Evolutionary conservation across 2,329 filamentous ascomycete species (phyloP).

Genomic region (Phialophora tarda): DNA sequence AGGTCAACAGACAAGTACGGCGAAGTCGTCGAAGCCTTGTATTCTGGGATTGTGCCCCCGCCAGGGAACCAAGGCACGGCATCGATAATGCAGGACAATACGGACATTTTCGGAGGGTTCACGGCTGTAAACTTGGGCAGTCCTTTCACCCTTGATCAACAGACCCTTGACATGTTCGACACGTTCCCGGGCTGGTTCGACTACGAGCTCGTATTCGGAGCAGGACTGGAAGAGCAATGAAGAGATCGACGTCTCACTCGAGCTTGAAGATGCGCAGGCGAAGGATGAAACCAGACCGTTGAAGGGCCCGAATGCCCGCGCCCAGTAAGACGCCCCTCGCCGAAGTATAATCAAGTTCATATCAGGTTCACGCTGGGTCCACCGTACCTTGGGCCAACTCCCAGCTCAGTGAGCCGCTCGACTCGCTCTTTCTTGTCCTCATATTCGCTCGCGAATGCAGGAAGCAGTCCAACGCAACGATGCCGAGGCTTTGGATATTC

Average conservation of each 20-base stretch:
- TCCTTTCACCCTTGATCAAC: not conserved
- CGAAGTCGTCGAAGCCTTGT: conserved; percentile 14
- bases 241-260: not conserved
- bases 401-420: not conserved
- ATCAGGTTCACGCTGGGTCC: not conserved
- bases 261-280: not conserved
- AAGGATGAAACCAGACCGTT: not conserved
- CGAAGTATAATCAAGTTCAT: not conserved
- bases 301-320: not conserved
- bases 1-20: conserved; percentile 19
- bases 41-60: not conserved
- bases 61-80: not conserved
- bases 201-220: conserved; percentile 15
- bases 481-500: not conserved
- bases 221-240: not conserved
- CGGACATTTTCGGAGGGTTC: not conserved
- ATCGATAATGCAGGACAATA: not conserved
- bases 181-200: conserved; percentile 16
- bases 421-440: not conserved
- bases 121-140: not conserved
- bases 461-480: not conserved
- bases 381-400: not conserved
- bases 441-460: not conserved
- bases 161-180: conserved; percentile 2
- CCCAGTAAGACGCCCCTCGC: not conserved